Conservation (phyloP, 805 yeast species). For the Saturnispora sanitii region DNA sequence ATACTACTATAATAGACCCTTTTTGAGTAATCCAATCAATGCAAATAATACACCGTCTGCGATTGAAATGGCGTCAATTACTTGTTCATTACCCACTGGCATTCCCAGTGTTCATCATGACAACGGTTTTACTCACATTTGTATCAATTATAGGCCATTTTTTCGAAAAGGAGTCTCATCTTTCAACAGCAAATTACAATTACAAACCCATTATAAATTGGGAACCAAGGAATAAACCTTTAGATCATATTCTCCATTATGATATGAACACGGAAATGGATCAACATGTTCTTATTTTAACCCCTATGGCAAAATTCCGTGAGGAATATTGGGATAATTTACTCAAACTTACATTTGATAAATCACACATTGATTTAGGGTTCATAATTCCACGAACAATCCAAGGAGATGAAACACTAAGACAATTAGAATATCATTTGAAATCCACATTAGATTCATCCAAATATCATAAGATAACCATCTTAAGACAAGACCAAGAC, state of each 20-base stretch:
- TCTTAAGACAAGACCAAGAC: conserved; percentile 82
- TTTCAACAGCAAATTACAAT: conserved; percentile 17
- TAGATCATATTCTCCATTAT: conserved; percentile 71
- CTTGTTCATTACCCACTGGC: too few relatives aligned
- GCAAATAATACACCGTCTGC: too few relatives aligned
- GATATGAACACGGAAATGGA: conserved; percentile 72
- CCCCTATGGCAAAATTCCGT: conserved; percentile 85
- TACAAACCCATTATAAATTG: conserved; percentile 39
- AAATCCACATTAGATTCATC: conserved; percentile 58
- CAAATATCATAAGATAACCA: conserved; percentile 75
- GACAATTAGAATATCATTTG: conserved; percentile 63
- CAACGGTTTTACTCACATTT: too few relatives aligned
- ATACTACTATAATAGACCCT: too few relatives aligned
- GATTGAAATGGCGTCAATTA: too few relatives aligned
- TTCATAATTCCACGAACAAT: conserved; percentile 78
- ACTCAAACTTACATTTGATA: conserved; percentile 67
- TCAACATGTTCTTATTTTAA: conserved; percentile 72
- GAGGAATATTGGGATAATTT: conserved; percentile 84
- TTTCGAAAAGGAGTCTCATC: background rate
- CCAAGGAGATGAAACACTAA: conserved; percentile 75
- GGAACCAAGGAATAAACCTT: conserved; percentile 52
- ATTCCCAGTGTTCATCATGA: too few relatives aligned
- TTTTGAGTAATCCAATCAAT: too few relatives aligned
- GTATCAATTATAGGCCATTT: too few relatives aligned
- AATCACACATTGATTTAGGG: conserved; percentile 76